Conservation (phyloP, 2,329 filamentous ascomycete species). For the Botrytis cinerea region DNA sequence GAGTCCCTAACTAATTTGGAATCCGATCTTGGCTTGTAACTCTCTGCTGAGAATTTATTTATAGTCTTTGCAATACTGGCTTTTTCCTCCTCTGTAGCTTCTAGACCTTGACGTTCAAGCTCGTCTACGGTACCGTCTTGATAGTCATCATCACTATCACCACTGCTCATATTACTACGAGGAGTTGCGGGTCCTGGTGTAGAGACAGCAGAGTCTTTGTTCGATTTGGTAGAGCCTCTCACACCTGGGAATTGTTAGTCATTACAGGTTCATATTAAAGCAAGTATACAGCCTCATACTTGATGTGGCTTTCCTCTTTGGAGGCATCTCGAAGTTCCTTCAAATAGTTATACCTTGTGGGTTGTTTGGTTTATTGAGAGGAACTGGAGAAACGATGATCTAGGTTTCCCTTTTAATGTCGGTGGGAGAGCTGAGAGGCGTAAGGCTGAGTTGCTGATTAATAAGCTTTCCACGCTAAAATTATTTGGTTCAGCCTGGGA, state of each 20-base stretch:
- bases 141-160: conserved; percentile 53
- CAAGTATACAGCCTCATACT: conserved; percentile 45
- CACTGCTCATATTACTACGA: conserved; percentile 56
- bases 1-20: conserved; percentile 35
- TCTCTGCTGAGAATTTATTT: conserved; percentile 55
- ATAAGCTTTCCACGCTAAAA: neutral
- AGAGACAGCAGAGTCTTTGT: conserved; percentile 58
- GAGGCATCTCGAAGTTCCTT: conserved; percentile 56
- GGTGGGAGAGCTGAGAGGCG: neutral
- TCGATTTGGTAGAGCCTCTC: conserved; percentile 54
- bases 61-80: conserved; percentile 59
- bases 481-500: conserved; percentile 4
- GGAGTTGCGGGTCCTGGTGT: conserved; percentile 63
- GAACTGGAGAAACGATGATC: conserved; percentile 18
- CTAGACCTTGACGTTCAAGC: conserved; percentile 47
- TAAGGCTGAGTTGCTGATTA: conserved; percentile 26
- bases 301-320: conserved; percentile 68
- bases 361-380: conserved; percentile 24
- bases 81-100: conserved; percentile 52
- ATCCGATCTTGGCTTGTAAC: conserved; percentile 34
- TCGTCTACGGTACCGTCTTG: conserved; percentile 18
- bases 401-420: conserved; percentile 12
- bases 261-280: conserved; percentile 34
- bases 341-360: conserved; percentile 26
- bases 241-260: conserved; percentile 46